Conservation (phyloP, 768 basidiomycete genomes). For the Hericium rajendrae region DNA sequence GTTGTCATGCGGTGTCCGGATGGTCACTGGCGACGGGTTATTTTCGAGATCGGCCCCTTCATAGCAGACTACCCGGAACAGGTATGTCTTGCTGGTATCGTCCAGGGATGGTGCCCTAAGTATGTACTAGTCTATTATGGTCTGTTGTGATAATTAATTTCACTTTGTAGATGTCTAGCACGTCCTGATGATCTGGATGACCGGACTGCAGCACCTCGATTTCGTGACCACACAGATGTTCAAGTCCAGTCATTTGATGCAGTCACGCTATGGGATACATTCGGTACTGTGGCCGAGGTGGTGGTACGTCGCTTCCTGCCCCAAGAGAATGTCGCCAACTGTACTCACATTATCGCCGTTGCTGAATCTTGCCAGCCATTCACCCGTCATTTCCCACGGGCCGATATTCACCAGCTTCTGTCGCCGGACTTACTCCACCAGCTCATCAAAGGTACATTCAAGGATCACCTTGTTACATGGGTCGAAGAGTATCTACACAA, state of each 20-base stretch:
- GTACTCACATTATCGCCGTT: not conserved
- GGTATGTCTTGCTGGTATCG: constrained; percentile 4
- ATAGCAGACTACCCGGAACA: constrained; percentile 18
- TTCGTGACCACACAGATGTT: constrained; percentile 13
- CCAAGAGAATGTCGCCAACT: too few relatives aligned
- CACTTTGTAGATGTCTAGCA: constrained; percentile 4
- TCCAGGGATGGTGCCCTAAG: constrained; percentile 14
- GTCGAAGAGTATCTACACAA: constrained; percentile 16
- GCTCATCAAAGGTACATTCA: constrained; percentile 24
- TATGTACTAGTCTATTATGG: constrained; percentile 2
- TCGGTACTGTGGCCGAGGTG: constrained; percentile 9
- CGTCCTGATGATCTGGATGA: constrained; percentile 4
- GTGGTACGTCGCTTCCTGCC: constrained; percentile 3
- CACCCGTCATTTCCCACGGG: constrained; percentile 23
- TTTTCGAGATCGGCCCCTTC: constrained; percentile 12
- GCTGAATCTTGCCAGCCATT: constrained; percentile 19
- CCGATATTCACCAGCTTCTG: constrained; percentile 24
- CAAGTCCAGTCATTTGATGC: constrained; percentile 12
- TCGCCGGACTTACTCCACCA: constrained; percentile 23
- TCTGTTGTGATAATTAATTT: constrained; percentile 2
- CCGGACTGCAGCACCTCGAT: not conserved
- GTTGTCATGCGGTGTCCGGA: constrained; percentile 8
- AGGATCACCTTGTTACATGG: constrained; percentile 28
- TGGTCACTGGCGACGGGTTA: constrained; percentile 8
- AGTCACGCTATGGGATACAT: constrained; percentile 19